phyloP scores from a whole-genome alignment of 1,284 basidiomycete genomes.

The Uromyces viciae-fabae region DNA sequence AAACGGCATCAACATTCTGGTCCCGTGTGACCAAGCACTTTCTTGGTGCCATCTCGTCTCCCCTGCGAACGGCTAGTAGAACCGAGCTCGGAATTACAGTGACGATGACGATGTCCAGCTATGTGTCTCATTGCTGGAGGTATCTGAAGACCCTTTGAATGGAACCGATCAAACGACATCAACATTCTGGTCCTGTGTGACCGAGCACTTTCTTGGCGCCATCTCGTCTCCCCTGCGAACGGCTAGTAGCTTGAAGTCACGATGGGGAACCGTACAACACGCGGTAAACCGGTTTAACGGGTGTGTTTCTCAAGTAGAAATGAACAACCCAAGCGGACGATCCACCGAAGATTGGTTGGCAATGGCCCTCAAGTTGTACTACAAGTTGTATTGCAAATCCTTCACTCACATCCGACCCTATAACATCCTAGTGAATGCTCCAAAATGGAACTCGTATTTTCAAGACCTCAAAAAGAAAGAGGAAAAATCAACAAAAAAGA shows the following conservation, averaged over 20 bases:
- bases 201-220: neutral
- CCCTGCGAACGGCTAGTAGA: no score
- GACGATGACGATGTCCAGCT: neutral
- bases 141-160: neutral
- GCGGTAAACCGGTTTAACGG: neutral
- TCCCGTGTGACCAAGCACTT: no score
- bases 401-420: neutral
- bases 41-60: no score
- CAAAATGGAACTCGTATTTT: neutral
- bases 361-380: neutral
- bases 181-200: neutral
- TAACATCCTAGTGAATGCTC: neutral
- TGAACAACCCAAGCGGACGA: neutral
- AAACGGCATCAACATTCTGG: no score
- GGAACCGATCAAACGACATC: neutral
- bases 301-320: neutral
- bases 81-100: neutral
- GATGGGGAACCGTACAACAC: constrained; percentile 1
- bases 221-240: neutral
- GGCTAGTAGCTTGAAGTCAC: neutral
- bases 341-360: neutral
- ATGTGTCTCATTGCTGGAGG: neutral
- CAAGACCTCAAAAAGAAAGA: neutral
- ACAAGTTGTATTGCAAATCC: neutral
- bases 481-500: neutral